Percentiles rank a stretch among this genome's conserved stretches.
Conservation (phyloP, 176 grass and related monocot species). For the Chloris gayana region DNA sequence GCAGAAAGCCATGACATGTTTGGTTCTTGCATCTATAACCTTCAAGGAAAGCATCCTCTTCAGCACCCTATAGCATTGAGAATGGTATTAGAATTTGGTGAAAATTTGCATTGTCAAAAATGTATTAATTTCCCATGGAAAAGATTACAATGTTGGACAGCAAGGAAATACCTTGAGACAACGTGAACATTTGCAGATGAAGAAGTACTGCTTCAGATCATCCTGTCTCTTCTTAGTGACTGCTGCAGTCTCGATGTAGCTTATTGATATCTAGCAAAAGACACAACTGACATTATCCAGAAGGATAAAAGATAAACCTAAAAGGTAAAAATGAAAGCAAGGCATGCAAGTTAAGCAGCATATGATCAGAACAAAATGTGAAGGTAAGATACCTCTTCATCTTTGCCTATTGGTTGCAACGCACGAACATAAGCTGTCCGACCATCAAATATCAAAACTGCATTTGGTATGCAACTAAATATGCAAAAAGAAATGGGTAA, state of each 20-base stretch:
- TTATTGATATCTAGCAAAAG: conserved; percentile 76
- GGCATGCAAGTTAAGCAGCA: conserved; percentile 25
- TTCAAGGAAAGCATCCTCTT: conserved; percentile 70
- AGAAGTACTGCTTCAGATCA: conserved; percentile 90
- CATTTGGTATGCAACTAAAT: conserved; percentile 92
- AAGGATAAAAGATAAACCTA: conserved; percentile 18
- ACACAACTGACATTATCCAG: conserved; percentile 13
- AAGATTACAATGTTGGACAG: conserved; percentile 16
- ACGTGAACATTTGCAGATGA: conserved; percentile 70
- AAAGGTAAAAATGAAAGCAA: conserved; percentile 19
- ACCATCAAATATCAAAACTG: conserved; percentile 93
- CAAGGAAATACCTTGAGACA: conserved; percentile 71
- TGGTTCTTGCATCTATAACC: conserved; percentile 73
- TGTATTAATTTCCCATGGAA: conserved; percentile 11
- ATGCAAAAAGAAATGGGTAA: conserved; percentile 30
- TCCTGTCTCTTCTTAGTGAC: conserved; percentile 69
- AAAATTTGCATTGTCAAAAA: background rate
- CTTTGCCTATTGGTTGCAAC: conserved; percentile 67
- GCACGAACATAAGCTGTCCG: conserved; percentile 73
- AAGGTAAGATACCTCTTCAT: conserved; percentile 62
- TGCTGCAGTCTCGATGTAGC: conserved; percentile 94
- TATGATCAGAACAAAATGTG: conserved; percentile 17
- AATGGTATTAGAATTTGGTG: conserved; percentile 28
- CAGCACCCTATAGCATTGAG: conserved; percentile 45
- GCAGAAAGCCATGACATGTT: conserved; percentile 69